These are phyloP conservation scores for Epichloe sp. DNA, from an alignment of 2,329 filamentous ascomycete genomes.

Conservation along the genomic window DNA sequence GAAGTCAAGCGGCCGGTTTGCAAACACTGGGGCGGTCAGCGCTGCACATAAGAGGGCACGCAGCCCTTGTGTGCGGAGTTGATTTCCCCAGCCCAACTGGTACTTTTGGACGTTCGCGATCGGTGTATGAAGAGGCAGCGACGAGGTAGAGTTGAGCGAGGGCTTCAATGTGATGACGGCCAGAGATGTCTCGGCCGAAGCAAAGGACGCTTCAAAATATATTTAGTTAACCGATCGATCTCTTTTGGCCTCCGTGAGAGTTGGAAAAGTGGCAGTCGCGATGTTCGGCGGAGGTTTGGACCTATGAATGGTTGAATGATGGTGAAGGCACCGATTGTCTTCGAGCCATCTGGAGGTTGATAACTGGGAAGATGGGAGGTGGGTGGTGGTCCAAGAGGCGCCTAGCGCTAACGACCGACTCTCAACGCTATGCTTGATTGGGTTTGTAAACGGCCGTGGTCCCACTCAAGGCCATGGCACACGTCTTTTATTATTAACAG, in stretches of 20 bases:
- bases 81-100: background rate
- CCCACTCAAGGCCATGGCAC: constrained; percentile 3
- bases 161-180: background rate
- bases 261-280: background rate
- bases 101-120: background rate
- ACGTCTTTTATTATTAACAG: background rate
- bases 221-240: background rate
- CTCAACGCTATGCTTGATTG: constrained; percentile 6
- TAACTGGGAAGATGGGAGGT: constrained; percentile 1
- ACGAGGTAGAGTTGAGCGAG: background rate
- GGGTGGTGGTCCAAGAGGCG: constrained; percentile 3
- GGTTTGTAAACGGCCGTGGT: constrained; percentile 7
- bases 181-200: background rate
- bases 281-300: background rate
- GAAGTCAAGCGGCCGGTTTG: background rate
- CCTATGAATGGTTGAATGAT: background rate
- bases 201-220: background rate
- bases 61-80: constrained; percentile 2
- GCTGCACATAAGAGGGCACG: constrained; percentile 6
- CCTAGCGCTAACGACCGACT: constrained; percentile 2
- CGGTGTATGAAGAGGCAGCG: background rate
- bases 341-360: constrained; percentile 3
- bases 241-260: background rate
- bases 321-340: background rate
- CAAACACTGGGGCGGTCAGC: background rate